Evolutionary conservation across 2,329 filamentous ascomycete genomes (phyloP).

Genomic region (Penicillium corylophilum): DNA sequence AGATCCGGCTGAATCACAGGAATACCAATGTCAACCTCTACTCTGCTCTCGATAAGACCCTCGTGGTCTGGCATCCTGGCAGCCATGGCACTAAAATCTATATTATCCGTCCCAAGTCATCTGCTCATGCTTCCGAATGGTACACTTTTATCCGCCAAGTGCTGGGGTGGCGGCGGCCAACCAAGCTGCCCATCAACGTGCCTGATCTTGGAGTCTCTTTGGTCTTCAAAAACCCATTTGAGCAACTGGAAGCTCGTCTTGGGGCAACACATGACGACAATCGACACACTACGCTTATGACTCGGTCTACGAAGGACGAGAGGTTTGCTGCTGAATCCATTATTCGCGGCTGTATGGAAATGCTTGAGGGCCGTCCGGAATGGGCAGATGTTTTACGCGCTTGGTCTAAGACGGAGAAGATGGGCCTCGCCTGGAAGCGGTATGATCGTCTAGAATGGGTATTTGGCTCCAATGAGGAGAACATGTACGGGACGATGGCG

Average conservation of each 20-base stretch:
- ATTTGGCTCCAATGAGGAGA: slow-evolving; percentile 63
- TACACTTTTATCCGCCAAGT: slow-evolving; percentile 64
- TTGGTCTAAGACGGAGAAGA: slow-evolving; percentile 59
- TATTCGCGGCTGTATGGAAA: slow-evolving; percentile 57
- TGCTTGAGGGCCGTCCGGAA: slow-evolving; percentile 57
- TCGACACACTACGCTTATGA: slow-evolving; percentile 44
- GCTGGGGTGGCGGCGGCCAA: slow-evolving; percentile 58
- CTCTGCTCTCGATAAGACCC: slow-evolving; percentile 65
- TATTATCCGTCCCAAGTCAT: slow-evolving; percentile 62
- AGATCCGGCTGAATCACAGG: slow-evolving; percentile 57
- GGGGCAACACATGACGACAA: slow-evolving; percentile 42
- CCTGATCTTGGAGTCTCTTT: slow-evolving; percentile 63
- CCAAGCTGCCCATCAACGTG: slow-evolving; percentile 59
- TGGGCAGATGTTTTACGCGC: slow-evolving; percentile 59
- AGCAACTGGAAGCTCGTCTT: slow-evolving; percentile 47
- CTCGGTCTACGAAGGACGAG: slow-evolving; percentile 46
- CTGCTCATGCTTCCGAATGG: slow-evolving; percentile 65
- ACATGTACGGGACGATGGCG: slow-evolving; percentile 68
- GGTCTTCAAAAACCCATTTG: slow-evolving; percentile 60
- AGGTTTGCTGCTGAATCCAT: slow-evolving; percentile 57
- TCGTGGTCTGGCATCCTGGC: slow-evolving; percentile 61
- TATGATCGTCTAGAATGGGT: slow-evolving; percentile 70
- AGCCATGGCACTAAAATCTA: slow-evolving; percentile 58
- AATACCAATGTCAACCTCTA: slow-evolving; percentile 61
- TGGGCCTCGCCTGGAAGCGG: slow-evolving; percentile 67